Evolutionary conservation across 176 grass and related monocot species (phyloP).

Genomic region (Raddia distichophylla): DNA sequence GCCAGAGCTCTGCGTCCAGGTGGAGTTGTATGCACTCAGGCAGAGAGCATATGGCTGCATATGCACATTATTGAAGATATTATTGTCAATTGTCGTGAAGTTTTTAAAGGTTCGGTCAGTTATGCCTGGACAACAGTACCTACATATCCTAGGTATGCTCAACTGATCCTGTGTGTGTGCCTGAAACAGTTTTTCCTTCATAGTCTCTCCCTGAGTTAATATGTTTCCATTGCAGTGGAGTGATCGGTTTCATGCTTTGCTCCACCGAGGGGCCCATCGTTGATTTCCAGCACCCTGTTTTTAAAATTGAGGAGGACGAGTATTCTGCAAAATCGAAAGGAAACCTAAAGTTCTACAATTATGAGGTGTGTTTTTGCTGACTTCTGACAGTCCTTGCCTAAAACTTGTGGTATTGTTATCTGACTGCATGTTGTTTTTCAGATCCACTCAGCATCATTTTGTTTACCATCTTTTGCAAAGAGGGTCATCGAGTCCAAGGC

Average conservation of each 20-base stretch:
- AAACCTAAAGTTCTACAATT: conserved; percentile 90
- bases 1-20: conserved; percentile 77
- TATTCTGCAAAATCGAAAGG: conserved; percentile 73
- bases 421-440: conserved; percentile 38
- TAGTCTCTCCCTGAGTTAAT: background rate
- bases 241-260: conserved; percentile 99
- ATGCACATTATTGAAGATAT: conserved; percentile 99
- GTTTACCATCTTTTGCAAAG: conserved; percentile 91
- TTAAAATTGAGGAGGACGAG: conserved; percentile 75
- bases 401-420: background rate
- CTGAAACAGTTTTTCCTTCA: background rate
- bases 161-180: background rate
- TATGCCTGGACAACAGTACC: conserved; percentile 99
- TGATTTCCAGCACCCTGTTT: conserved; percentile 78
- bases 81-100: conserved; percentile 65
- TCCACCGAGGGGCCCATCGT: conserved; percentile 77
- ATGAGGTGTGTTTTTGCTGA: conserved; percentile 54
- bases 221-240: conserved; percentile 61
- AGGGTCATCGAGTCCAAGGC: conserved; percentile 69
- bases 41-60: conserved; percentile 98
- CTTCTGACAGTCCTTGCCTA: background rate
- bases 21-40: conserved; percentile 93
- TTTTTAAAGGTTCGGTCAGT: conserved; percentile 89
- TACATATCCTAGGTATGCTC: conserved; percentile 85
- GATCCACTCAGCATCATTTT: conserved; percentile 93